Percentiles rank a stretch among this genome's conserved stretches.
Conservation (phyloP, 2,329 filamentous ascomycete species). For the Mycogone perniciosa region DNA sequence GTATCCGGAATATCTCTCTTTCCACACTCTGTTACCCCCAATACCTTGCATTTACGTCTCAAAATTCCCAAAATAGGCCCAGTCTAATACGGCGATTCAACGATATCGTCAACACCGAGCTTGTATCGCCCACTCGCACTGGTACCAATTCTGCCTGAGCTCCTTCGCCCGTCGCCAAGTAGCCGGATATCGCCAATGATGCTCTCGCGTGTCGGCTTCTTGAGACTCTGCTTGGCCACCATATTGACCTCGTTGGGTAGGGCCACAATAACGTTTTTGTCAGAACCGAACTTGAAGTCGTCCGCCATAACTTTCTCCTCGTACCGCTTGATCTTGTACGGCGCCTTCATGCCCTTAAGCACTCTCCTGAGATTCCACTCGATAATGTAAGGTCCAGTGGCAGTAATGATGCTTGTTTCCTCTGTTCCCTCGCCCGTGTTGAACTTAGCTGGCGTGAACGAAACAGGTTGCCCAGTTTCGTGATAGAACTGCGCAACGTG, state of each 20-base stretch:
- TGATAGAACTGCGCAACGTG: constrained; percentile 97
- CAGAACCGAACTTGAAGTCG: constrained; percentile 94
- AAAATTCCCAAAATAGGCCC: not conserved
- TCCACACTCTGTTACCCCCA: not conserved
- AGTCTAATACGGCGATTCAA: constrained; percentile 58
- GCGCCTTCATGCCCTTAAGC: constrained; percentile 69
- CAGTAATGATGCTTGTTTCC: constrained; percentile 94
- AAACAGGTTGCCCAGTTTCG: constrained; percentile 79
- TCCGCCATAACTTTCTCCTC: constrained; percentile 93
- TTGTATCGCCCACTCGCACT: constrained; percentile 59
- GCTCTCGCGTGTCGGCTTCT: constrained; percentile 85
- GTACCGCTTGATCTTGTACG: constrained; percentile 96
- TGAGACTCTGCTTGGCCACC: constrained; percentile 80
- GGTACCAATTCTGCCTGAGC: constrained; percentile 46
- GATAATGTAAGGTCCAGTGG: constrained; percentile 92
- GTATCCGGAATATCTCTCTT: constrained; percentile 7
- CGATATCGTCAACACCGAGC: constrained; percentile 74
- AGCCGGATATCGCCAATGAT: constrained; percentile 60
- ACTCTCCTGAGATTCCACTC: constrained; percentile 96
- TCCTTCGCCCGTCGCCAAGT: constrained; percentile 44
- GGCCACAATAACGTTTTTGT: constrained; percentile 97
- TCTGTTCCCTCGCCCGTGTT: constrained; percentile 75
- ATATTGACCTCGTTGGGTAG: constrained; percentile 97
- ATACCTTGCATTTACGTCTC: not conserved
- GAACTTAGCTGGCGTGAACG: constrained; percentile 89